Conservation (phyloP, 2,329 filamentous ascomycete genomes). For the Fusarium decemcellulare region DNA sequence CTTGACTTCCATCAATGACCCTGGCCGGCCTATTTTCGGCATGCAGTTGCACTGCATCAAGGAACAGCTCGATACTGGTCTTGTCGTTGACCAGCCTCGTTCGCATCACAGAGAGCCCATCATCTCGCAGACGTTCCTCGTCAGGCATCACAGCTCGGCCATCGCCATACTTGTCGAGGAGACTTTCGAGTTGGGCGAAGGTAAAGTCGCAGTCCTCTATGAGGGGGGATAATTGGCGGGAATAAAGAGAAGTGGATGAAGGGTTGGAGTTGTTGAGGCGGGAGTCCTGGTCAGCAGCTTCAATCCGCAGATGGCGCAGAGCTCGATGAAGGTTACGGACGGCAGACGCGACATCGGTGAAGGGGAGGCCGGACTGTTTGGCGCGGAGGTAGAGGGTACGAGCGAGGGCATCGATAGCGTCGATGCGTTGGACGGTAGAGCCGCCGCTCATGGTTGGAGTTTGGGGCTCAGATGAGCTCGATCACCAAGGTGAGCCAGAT, state of each 20-base stretch:
- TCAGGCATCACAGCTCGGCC: conserved; percentile 40
- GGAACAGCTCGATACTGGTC: conserved; percentile 67
- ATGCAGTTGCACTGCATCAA: conserved; percentile 70
- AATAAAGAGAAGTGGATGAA: conserved; percentile 57
- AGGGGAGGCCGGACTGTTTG: conserved; percentile 61
- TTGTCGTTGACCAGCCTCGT: conserved; percentile 66
- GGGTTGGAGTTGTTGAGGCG: conserved; percentile 61
- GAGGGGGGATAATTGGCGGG: conserved; percentile 65
- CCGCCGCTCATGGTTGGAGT: conserved; percentile 50
- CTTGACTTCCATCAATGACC: conserved; percentile 54
- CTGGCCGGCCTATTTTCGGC: conserved; percentile 55
- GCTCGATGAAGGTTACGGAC: conserved; percentile 69
- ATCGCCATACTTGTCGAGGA: conserved; percentile 64
- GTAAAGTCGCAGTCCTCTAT: conserved; percentile 69
- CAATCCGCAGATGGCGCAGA: conserved; percentile 70
- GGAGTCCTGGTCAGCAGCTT: conserved; percentile 70
- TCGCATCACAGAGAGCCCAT: conserved; percentile 58
- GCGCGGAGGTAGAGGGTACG: conserved; percentile 69
- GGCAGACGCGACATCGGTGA: conserved; percentile 63
- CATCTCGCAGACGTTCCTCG: conserved; percentile 53
- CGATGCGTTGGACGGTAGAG: conserved; percentile 62
- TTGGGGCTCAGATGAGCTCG: conserved; percentile 33
- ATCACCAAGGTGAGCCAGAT: neutral
- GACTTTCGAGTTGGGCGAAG: conserved; percentile 67
- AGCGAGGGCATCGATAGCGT: conserved; percentile 69